Conservation (phyloP, 441 rosid species). For the Bocquillonia castaneifolia region DNA sequence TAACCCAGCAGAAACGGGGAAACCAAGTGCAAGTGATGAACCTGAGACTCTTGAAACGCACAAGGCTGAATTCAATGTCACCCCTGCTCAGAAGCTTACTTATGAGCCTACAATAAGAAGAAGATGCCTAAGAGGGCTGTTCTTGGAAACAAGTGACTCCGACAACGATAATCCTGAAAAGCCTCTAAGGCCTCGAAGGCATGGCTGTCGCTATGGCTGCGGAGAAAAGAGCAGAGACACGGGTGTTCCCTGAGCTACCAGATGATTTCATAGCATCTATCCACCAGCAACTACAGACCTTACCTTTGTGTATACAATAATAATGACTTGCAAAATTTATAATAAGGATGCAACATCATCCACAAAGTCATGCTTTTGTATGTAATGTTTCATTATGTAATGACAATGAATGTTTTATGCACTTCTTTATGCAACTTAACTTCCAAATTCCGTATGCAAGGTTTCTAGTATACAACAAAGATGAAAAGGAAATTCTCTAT, state of each 20-base stretch:
- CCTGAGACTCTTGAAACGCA: constrained; percentile 29
- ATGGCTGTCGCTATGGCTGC: constrained; percentile 59
- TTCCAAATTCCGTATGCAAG: constrained; percentile 10
- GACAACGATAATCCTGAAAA: constrained; percentile 61
- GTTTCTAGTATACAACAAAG: constrained; percentile 8
- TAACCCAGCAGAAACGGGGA: constrained; percentile 25
- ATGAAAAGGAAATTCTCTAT: constrained; percentile 12
- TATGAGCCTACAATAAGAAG: constrained; percentile 57
- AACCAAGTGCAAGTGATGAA: constrained; percentile 17
- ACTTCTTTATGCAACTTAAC: constrained; percentile 4
- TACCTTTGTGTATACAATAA: constrained; percentile 11
- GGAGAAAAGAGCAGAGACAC: constrained; percentile 39
- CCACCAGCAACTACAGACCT: constrained; percentile 7
- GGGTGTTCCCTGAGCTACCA: constrained; percentile 24
- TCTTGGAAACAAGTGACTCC: constrained; percentile 69
- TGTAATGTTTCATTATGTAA: constrained; percentile 2
- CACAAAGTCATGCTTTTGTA: constrained; percentile 13
- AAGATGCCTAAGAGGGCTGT: constrained; percentile 72
- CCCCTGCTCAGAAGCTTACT: constrained; percentile 45
- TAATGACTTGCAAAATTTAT: constrained; percentile 2
- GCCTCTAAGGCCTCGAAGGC: constrained; percentile 62
- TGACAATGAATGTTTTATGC: constrained; percentile 18
- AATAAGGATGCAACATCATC: constrained; percentile 34
- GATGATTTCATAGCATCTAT: constrained; percentile 4
- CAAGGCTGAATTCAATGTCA: constrained; percentile 38